Conservation (phyloP, 1,284 basidiomycete genomes). For the Pyrrhoderma noxium region DNA sequence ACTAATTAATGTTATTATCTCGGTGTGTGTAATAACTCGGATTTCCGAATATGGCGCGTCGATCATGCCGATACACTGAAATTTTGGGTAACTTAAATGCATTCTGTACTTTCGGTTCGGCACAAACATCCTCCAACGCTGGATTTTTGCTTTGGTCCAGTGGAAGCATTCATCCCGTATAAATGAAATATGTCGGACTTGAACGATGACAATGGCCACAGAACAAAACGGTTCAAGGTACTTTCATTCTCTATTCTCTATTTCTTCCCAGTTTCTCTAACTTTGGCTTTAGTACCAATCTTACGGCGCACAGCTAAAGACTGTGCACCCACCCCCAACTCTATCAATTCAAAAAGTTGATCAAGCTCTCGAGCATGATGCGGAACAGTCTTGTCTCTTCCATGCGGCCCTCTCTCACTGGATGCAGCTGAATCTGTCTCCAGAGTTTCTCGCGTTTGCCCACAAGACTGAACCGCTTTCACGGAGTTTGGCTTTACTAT, state of each 20-base stretch:
- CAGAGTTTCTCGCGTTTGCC: conserved; percentile 68
- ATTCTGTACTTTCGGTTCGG: no score
- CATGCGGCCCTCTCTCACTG: conserved; percentile 61
- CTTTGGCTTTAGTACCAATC: conserved; percentile 55
- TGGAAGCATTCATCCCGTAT: no score
- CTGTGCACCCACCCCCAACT: conserved; percentile 64
- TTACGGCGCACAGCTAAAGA: conserved; percentile 56
- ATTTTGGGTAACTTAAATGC: no score
- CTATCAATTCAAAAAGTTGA: conserved; percentile 51
- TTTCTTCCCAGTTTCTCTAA: neutral
- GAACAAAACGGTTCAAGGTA: conserved; percentile 42
- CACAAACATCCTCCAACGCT: no score
- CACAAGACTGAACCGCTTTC: conserved; percentile 54
- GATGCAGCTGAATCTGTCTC: conserved; percentile 74
- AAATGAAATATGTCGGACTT: conserved; percentile 7
- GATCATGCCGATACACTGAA: no score
- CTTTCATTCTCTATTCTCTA: neutral
- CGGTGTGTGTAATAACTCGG: no score
- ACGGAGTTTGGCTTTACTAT: conserved; percentile 70
- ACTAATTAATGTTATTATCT: no score
- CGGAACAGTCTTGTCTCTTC: conserved; percentile 69
- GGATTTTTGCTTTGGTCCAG: no score
- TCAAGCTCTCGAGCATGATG: conserved; percentile 50
- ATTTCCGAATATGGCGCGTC: no score
- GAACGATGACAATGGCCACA: conserved; percentile 24